These are phyloP conservation scores for Mycena indigotica DNA, from an alignment of 768 basidiomycete genomes.

Conservation along the genomic window DNA sequence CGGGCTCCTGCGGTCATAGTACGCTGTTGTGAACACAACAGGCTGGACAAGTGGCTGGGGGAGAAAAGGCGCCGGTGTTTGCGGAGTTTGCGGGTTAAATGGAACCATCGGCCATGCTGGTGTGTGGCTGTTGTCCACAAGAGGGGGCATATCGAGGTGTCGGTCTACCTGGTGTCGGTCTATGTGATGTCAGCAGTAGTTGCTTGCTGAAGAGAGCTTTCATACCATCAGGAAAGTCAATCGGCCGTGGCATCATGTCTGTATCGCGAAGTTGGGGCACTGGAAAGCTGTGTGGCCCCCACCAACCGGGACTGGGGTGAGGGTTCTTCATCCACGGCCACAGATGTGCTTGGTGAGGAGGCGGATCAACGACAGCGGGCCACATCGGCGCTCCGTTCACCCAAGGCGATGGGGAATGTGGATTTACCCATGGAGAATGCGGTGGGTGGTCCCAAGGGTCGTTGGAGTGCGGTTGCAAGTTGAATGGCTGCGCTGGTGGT, in stretches of 20 bases:
- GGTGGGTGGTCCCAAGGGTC: neutral
- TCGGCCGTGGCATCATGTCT: neutral
- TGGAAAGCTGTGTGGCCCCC: neutral
- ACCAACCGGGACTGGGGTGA: neutral
- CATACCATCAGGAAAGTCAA: neutral
- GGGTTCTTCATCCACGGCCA: neutral
- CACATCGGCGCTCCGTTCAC: neutral
- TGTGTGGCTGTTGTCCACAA: neutral
- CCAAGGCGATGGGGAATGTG: neutral
- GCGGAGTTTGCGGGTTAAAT: neutral
- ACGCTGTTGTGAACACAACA: conserved; percentile 6
- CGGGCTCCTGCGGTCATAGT: conserved; percentile 1
- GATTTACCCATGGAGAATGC: neutral
- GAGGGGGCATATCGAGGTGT: neutral
- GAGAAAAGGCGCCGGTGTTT: neutral
- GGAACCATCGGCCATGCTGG: neutral
- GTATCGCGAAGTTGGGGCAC: neutral
- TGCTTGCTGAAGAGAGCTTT: too few species aligned
- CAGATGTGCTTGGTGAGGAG: neutral
- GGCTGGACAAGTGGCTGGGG: neutral
- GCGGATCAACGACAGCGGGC: neutral
- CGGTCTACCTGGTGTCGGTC: too few species aligned
- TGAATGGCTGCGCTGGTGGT: neutral
- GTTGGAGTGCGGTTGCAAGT: neutral
- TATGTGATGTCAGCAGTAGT: too few species aligned